phyloP scores from a whole-genome alignment of 352 stramenopile species.

The Phytophthora fragariaefolia region DNA sequence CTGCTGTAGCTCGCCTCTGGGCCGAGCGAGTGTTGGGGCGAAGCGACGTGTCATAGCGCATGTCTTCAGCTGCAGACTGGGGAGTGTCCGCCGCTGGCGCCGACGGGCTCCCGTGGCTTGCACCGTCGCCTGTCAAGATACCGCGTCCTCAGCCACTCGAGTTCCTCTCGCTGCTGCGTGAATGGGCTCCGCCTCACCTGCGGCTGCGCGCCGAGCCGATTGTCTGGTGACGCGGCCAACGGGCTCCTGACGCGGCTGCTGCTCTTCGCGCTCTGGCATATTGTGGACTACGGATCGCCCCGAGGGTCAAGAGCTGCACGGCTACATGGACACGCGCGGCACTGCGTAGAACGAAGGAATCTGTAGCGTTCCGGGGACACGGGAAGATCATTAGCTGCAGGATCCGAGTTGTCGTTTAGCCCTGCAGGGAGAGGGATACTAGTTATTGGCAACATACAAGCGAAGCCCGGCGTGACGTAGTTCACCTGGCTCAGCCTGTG shows the following conservation, averaged over 20 bases:
- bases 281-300: slow-evolving; percentile 1
- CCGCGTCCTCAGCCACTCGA: background rate
- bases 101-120: background rate
- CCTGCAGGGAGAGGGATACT: background rate
- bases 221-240: background rate
- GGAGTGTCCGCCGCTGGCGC: background rate
- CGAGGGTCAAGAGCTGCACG: background rate
- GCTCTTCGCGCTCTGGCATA: slow-evolving; percentile 12
- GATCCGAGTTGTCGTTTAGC: slow-evolving; percentile 17
- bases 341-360: no score
- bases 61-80: slow-evolving; percentile 3
- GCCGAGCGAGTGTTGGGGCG: slow-evolving; percentile 1
- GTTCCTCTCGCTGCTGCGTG: background rate
- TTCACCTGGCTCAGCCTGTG: slow-evolving; percentile 21
- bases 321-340: background rate
- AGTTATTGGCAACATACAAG: slow-evolving; percentile 35
- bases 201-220: background rate
- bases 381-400: no score
- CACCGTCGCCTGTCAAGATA: slow-evolving; percentile 17
- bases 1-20: background rate
- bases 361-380: background rate
- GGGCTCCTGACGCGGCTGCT: slow-evolving; percentile 6
- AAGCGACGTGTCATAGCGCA: slow-evolving; percentile 8
- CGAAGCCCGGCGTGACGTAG: background rate
- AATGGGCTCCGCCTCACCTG: slow-evolving; percentile 2